Percentiles rank a stretch among this genome's conserved stretches.
These are phyloP conservation scores for Rhizopus delemar DNA, from an alignment of 371 early-diverging fungal species.

Conservation along the genomic window DNA sequence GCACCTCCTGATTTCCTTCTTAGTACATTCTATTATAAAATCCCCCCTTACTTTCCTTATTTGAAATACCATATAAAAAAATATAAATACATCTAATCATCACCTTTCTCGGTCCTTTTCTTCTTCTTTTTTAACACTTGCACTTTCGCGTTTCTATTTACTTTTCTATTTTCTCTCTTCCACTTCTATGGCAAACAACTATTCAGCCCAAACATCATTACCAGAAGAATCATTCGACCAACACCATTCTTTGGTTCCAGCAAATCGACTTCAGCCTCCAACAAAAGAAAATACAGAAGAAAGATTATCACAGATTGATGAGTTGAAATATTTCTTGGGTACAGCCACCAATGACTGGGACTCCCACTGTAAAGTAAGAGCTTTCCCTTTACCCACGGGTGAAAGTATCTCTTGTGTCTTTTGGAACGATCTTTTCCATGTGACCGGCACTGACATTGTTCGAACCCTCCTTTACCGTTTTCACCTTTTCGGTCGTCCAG, in stretches of 20 bases:
- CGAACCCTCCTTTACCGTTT: conserved; percentile 93
- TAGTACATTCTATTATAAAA: neutral
- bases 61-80: neutral
- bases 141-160: neutral
- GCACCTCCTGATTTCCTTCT: conserved; percentile 2
- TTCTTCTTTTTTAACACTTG: conserved; percentile 1
- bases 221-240: neutral
- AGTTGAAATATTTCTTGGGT: conserved; percentile 57
- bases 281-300: conserved; percentile 31
- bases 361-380: conserved; percentile 52
- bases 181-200: conserved; percentile 1
- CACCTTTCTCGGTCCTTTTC: neutral
- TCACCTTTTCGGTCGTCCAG: conserved; percentile 86
- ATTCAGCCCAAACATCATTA: neutral
- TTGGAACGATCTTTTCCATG: conserved; percentile 90
- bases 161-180: neutral
- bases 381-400: conserved; percentile 78
- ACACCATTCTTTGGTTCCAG: conserved; percentile 1
- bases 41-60: conserved; percentile 8
- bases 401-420: conserved; percentile 90
- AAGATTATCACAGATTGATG: conserved; percentile 47
- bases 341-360: conserved; percentile 66
- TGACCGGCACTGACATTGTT: conserved; percentile 99
- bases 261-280: conserved; percentile 24
- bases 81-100: conserved; percentile 4